Percentiles rank a stretch among this genome's conserved stretches.
Conservation (phyloP, 371 early-diverging fungal species). For the Apophysomyces sp. region DNA sequence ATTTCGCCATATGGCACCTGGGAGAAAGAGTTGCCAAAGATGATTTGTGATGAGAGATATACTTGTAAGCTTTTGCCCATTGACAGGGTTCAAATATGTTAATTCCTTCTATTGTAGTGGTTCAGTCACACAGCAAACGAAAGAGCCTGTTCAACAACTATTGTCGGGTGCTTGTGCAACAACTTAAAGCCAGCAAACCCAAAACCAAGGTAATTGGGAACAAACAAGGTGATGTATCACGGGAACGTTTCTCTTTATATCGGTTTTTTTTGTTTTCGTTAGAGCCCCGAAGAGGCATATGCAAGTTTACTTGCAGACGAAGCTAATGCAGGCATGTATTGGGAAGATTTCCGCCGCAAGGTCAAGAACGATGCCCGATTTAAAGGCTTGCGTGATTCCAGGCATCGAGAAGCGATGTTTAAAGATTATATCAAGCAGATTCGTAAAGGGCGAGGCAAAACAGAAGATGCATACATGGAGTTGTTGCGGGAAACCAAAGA, state of each 20-base stretch:
- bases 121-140: conserved; percentile 37
- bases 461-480: conserved; percentile 44
- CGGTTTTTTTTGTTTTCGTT: not conserved
- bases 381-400: conserved; percentile 36
- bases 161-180: conserved; percentile 60
- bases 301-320: conserved; percentile 45
- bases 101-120: conserved; percentile 17
- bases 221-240: conserved; percentile 7
- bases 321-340: conserved; percentile 49
- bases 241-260: not conserved
- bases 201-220: conserved; percentile 35
- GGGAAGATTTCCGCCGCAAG: conserved; percentile 68
- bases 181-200: conserved; percentile 48
- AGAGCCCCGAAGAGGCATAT: conserved; percentile 55
- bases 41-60: conserved; percentile 60
- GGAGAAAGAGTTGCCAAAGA: conserved; percentile 63
- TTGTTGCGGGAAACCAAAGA: conserved; percentile 49
- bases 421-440: conserved; percentile 51
- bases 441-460: conserved; percentile 17
- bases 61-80: conserved; percentile 25
- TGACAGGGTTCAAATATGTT: not conserved
- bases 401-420: conserved; percentile 54
- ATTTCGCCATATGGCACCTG: conserved; percentile 76
- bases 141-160: conserved; percentile 69
- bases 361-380: conserved; percentile 59